Conservation (phyloP, 2,329 filamentous ascomycete genomes). For the Pseudopithomyces chartarum region DNA sequence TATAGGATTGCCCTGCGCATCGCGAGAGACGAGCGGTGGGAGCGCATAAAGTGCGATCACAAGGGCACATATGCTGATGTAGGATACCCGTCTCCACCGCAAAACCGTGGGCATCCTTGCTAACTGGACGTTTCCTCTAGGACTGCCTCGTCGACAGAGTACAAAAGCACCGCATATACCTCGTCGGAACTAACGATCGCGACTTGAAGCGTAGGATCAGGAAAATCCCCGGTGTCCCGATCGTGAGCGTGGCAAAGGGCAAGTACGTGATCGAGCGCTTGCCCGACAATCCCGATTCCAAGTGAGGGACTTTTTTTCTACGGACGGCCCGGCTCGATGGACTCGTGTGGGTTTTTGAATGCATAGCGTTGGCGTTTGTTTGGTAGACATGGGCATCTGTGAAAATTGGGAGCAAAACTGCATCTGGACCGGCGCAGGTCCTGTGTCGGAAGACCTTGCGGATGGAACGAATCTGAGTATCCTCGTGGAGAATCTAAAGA, state of each 20-base stretch:
- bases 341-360: slow-evolving; percentile 4
- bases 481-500: too few species aligned
- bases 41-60: slow-evolving; percentile 85
- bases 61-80: slow-evolving; percentile 81
- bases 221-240: slow-evolving; percentile 78
- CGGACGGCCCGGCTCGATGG: neutral
- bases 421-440: neutral
- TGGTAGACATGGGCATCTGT: neutral
- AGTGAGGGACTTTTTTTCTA: slow-evolving; percentile 17
- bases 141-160: neutral
- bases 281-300: slow-evolving; percentile 76
- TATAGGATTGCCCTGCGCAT: slow-evolving; percentile 86
- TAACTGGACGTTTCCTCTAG: neutral
- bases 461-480: too few species aligned
- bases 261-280: slow-evolving; percentile 95
- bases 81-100: neutral
- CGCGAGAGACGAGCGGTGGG: slow-evolving; percentile 87
- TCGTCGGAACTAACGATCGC: slow-evolving; percentile 61
- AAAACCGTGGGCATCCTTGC: neutral
- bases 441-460: neutral
- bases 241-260: slow-evolving; percentile 81
- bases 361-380: slow-evolving; percentile 27
- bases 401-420: neutral
- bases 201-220: slow-evolving; percentile 73
- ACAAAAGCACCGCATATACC: slow-evolving; percentile 51